These are phyloP conservation scores for Pulicaria dysenterica DNA, from an alignment of 129 eudicot species.

Conservation along the genomic window DNA sequence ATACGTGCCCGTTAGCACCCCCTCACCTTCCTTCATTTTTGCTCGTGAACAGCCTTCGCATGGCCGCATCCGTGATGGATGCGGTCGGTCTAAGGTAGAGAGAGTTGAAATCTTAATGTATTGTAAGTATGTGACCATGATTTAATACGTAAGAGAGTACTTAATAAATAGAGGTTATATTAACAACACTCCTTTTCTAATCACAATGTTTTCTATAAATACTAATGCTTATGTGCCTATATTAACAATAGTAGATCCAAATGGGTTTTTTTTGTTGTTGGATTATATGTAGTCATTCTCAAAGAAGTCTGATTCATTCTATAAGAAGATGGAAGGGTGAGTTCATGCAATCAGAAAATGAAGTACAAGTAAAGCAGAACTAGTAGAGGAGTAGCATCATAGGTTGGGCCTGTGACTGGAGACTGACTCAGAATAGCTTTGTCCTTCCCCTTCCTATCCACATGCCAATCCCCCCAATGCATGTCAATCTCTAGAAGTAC, in stretches of 20 bases:
- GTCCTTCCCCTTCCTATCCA: conserved; percentile 7
- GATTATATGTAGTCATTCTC: background rate
- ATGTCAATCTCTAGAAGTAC: background rate
- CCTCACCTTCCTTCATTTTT: too few relatives aligned
- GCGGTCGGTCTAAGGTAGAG: too few relatives aligned
- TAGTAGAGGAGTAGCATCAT: conserved; percentile 6
- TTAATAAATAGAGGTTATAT: too few relatives aligned
- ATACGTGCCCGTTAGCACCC: too few relatives aligned
- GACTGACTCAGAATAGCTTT: conserved; percentile 10
- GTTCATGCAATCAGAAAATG: conserved; percentile 25
- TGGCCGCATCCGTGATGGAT: too few relatives aligned
- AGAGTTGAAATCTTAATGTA: too few relatives aligned
- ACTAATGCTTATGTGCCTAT: too few relatives aligned
- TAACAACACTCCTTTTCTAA: too few relatives aligned
- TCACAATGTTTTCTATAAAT: too few relatives aligned
- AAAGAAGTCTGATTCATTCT: background rate
- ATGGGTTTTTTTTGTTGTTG: background rate
- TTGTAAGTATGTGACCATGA: too few relatives aligned
- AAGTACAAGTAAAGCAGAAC: conserved; percentile 23
- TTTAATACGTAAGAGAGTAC: too few relatives aligned
- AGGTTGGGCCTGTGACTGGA: background rate
- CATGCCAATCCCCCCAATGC: conserved; percentile 8
- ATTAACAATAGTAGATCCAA: background rate
- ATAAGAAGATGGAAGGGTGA: conserved; percentile 12
- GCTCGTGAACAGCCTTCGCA: too few relatives aligned